phyloP scores from a whole-genome alignment of 192 early-diverging fungal genomes.

The Mortierella alpina region DNA sequence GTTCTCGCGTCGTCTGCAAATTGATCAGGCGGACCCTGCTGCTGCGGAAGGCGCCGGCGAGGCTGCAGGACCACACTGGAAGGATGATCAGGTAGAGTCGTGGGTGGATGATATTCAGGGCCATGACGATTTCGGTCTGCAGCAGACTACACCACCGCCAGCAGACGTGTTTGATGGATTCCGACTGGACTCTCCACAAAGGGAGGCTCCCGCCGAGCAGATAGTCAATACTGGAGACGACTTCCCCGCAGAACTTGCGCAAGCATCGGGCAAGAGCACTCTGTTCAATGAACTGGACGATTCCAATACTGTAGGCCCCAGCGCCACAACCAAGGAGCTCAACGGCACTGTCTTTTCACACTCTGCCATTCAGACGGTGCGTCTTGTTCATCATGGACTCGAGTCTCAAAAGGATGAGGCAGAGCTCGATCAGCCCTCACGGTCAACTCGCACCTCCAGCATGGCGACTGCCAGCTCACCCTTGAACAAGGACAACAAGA shows the following conservation, averaged over 20 bases:
- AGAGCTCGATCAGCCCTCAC: constrained; percentile 4
- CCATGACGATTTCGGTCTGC: constrained; percentile 13
- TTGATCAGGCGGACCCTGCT: constrained; percentile 16
- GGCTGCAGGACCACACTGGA: constrained; percentile 41
- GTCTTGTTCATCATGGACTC: constrained; percentile 61
- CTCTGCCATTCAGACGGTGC: constrained; percentile 72
- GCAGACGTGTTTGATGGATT: constrained; percentile 30
- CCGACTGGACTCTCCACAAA: constrained; percentile 55
- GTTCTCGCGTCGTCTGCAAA: constrained; percentile 50
- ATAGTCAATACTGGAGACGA: not conserved
- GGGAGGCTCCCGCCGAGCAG: constrained; percentile 30
- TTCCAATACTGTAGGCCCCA: not conserved
- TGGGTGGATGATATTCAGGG: constrained; percentile 35
- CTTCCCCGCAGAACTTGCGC: constrained; percentile 1
- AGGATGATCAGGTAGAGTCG: constrained; percentile 49
- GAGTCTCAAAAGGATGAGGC: constrained; percentile 46
- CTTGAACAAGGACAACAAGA: constrained; percentile 23
- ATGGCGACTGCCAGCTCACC: constrained; percentile 31
- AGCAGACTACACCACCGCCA: constrained; percentile 24
- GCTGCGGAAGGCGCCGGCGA: constrained; percentile 5
- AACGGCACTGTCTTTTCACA: constrained; percentile 63
- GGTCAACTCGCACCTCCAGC: constrained; percentile 34
- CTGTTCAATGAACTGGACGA: constrained; percentile 37
- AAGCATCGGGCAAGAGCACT: constrained; percentile 8
- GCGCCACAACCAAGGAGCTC: constrained; percentile 26